Evolutionary conservation across 2,329 filamentous ascomycete genomes (phyloP).

Genomic region (Dothistroma septosporum): DNA sequence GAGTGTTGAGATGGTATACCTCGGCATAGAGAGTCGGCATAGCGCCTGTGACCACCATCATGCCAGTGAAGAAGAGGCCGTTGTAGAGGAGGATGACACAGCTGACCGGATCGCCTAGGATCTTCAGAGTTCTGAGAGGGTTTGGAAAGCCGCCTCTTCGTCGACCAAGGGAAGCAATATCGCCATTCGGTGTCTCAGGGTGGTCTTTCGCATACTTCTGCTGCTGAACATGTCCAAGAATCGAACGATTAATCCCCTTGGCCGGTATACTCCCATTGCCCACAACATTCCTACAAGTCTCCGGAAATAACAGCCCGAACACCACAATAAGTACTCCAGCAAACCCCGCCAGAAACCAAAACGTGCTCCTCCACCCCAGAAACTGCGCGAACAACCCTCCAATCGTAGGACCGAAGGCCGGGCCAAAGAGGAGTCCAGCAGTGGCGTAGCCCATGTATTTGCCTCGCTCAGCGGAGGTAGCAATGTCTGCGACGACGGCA

Average conservation of each 20-base stretch:
- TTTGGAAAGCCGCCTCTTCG: slow-evolving; percentile 39
- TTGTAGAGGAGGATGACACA: slow-evolving; percentile 28
- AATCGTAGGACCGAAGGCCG: slow-evolving; percentile 26
- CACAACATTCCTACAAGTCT: slow-evolving; percentile 42
- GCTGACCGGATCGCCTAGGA: slow-evolving; percentile 11
- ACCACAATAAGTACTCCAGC: slow-evolving; percentile 32
- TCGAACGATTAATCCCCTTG: slow-evolving; percentile 27
- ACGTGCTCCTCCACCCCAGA: slow-evolving; percentile 35
- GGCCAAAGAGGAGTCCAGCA: slow-evolving; percentile 20
- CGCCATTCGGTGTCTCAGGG: slow-evolving; percentile 4
- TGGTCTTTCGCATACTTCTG: slow-evolving; percentile 13
- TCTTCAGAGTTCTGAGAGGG: slow-evolving; percentile 26
- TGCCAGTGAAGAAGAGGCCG: slow-evolving; percentile 42
- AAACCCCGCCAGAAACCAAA: slow-evolving; percentile 46
- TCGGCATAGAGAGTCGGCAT: slow-evolving; percentile 42
- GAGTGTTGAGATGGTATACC: slow-evolving; percentile 32
- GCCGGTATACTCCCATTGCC: slow-evolving; percentile 36
- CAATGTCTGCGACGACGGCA: slow-evolving; percentile 37
- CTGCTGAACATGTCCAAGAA: slow-evolving; percentile 26
- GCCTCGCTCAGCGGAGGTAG: slow-evolving; percentile 35
- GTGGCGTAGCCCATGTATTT: slow-evolving; percentile 39
- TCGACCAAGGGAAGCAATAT: slow-evolving; percentile 9
- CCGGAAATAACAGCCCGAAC: slow-evolving; percentile 33
- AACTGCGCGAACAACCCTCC: slow-evolving; percentile 34
- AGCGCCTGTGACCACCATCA: slow-evolving; percentile 45